Evolutionary conservation across 2,329 filamentous ascomycete genomes (phyloP).

Genomic region (Stachybotrys chlorohalonatus): DNA sequence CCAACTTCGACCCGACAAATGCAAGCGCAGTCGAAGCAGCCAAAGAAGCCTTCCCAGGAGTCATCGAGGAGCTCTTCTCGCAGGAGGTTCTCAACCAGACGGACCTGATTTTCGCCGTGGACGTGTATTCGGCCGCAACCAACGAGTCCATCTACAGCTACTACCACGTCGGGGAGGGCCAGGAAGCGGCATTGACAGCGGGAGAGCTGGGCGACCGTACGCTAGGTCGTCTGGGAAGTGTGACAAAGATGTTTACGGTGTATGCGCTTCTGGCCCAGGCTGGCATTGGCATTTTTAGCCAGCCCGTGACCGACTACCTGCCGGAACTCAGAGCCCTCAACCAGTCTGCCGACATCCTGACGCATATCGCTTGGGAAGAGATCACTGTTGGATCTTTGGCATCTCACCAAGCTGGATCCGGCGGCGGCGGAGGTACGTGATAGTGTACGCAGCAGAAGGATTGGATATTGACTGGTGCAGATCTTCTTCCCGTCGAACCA

Average conservation of each 20-base stretch:
- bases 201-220: slow-evolving; percentile 11
- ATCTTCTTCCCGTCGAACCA: neutral
- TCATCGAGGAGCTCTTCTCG: slow-evolving; percentile 6
- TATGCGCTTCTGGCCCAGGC: slow-evolving; percentile 13
- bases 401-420: slow-evolving; percentile 9
- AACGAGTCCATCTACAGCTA: slow-evolving; percentile 9
- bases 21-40: slow-evolving; percentile 3
- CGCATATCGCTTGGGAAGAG: slow-evolving; percentile 8
- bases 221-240: slow-evolving; percentile 16
- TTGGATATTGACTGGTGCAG: neutral
- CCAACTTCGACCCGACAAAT: slow-evolving; percentile 10
- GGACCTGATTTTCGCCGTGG: slow-evolving; percentile 7
- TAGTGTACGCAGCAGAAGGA: neutral
- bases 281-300: slow-evolving; percentile 10
- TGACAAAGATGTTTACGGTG: slow-evolving; percentile 17
- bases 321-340: slow-evolving; percentile 11
- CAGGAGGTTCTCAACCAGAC: slow-evolving; percentile 5
- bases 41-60: slow-evolving; percentile 4
- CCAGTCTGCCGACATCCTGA: neutral
- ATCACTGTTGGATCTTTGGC: slow-evolving; percentile 12
- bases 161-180: slow-evolving; percentile 3
- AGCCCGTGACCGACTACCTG: slow-evolving; percentile 15
- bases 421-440: slow-evolving; percentile 1
- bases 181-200: slow-evolving; percentile 1
- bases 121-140: slow-evolving; percentile 10